These are phyloP conservation scores for Desmodesmus armatus DNA, from an alignment of 139 green algal species.

Conservation along the genomic window DNA sequence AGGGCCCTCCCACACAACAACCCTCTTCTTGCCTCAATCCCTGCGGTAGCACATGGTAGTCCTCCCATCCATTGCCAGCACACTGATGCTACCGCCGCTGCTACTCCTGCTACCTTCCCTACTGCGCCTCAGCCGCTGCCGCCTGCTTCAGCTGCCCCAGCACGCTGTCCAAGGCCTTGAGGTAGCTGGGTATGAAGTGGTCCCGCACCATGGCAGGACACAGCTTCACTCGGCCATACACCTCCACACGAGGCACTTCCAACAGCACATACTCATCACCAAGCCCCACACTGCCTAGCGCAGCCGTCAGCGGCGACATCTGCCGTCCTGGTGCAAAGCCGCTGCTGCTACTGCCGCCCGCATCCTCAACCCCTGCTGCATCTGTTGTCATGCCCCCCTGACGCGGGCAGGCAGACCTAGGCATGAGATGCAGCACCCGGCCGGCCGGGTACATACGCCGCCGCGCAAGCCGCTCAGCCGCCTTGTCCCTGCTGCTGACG, in stretches of 20 bases:
- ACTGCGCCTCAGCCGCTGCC: background rate
- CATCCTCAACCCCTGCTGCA: constrained; percentile 3
- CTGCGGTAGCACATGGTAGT: too few relatives aligned
- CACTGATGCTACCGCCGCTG: too few relatives aligned
- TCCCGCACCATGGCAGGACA: constrained; percentile 82
- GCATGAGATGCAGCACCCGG: constrained; percentile 87
- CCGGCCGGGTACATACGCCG: constrained; percentile 83
- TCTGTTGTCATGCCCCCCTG: background rate
- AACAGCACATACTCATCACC: constrained; percentile 49
- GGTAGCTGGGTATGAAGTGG: constrained; percentile 84
- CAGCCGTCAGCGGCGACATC: background rate
- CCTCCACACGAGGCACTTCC: constrained; percentile 54
- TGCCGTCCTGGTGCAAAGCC: background rate
- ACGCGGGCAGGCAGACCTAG: too few relatives aligned
- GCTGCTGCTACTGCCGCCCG: constrained; percentile 19
- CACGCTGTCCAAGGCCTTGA: constrained; percentile 68
- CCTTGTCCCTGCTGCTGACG: constrained; percentile 36
- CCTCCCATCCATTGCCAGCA: too few relatives aligned
- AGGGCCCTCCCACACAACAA: too few relatives aligned
- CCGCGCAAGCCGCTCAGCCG: constrained; percentile 24
- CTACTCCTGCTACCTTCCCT: too few relatives aligned
- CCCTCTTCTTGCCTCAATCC: too few relatives aligned
- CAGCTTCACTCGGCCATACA: constrained; percentile 79
- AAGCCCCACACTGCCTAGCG: background rate
- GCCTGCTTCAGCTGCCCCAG: constrained; percentile 49